A percentile compares a stretch with the other conserved stretches of the same genome.
Conservation (phyloP, 345 rosid species). For the Eutrema yunnanense region DNA sequence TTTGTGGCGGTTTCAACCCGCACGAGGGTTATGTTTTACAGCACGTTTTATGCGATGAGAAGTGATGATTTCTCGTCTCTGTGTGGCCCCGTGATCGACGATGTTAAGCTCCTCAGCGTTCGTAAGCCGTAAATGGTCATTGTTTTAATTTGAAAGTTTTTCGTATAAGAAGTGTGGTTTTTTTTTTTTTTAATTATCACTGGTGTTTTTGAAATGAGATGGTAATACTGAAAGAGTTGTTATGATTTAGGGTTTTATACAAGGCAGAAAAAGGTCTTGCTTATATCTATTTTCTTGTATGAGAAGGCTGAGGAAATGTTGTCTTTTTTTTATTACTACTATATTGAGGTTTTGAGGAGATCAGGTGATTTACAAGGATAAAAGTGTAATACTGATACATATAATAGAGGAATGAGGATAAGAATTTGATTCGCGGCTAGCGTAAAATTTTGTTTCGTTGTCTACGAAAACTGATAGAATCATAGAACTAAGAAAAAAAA, state of each 20-base stretch:
- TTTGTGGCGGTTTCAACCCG: constrained; percentile 47
- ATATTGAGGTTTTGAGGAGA: background rate
- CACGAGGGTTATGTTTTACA: constrained; percentile 63
- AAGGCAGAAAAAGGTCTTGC: constrained; percentile 15
- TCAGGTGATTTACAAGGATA: background rate
- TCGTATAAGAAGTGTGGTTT: constrained; percentile 3
- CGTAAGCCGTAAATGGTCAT: constrained; percentile 21
- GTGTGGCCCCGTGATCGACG: constrained; percentile 80
- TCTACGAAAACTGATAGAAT: background rate
- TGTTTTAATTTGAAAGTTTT: background rate
- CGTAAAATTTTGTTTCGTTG: background rate
- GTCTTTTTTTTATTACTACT: background rate
- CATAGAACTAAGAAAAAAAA: background rate
- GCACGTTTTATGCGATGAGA: constrained; percentile 72
- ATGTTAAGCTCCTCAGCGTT: constrained; percentile 53
- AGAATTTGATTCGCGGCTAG: background rate
- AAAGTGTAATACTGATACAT: constrained; percentile 6
- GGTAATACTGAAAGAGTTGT: background rate
- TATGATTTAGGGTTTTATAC: constrained; percentile 16
- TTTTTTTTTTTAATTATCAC: background rate
- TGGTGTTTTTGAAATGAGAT: constrained; percentile 15
- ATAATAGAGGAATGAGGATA: background rate
- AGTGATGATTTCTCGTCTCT: constrained; percentile 70
- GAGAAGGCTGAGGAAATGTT: constrained; percentile 23
- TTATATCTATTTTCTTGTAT: constrained; percentile 28